Conservation (phyloP, 75 land plant genomes). For the Azolla pinnata region DNA sequence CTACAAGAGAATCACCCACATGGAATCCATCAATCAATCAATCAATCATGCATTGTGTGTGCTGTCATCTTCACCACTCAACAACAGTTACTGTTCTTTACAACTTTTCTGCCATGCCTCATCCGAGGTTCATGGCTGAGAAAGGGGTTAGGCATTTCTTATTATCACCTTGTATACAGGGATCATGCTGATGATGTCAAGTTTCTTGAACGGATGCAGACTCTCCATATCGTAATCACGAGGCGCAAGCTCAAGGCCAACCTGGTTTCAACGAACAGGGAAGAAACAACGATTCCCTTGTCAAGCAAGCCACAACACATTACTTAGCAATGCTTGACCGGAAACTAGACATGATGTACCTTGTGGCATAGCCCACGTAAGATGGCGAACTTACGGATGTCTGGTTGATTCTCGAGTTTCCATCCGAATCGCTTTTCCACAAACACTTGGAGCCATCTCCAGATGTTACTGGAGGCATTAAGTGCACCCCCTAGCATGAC, state of each 20-base stretch:
- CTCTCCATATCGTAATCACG: constrained; percentile 68
- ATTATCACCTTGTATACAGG: constrained; percentile 80
- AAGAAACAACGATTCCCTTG: neutral
- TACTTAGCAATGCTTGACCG: no score
- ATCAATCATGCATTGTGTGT: no score
- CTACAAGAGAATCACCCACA: constrained; percentile 28
- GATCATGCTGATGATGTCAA: constrained; percentile 71
- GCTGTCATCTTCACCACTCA: no score
- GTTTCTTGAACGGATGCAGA: constrained; percentile 48
- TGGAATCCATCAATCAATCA: no score
- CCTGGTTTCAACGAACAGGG: constrained; percentile 26
- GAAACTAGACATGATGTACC: constrained; percentile 22
- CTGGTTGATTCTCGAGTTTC: constrained; percentile 44
- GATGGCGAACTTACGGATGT: constrained; percentile 65
- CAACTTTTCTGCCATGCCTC: no score
- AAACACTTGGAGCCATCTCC: constrained; percentile 67
- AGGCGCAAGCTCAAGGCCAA: constrained; percentile 80
- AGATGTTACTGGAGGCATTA: constrained; percentile 15
- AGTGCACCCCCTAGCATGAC: constrained; percentile 48
- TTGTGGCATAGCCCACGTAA: constrained; percentile 82
- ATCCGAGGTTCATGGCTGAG: no score
- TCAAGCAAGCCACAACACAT: neutral
- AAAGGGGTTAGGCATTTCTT: no score
- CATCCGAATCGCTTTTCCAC: constrained; percentile 66
- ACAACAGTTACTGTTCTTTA: no score